phyloP scores from a whole-genome alignment of 2,329 filamentous ascomycete genomes.

The Curvularia lunata region DNA sequence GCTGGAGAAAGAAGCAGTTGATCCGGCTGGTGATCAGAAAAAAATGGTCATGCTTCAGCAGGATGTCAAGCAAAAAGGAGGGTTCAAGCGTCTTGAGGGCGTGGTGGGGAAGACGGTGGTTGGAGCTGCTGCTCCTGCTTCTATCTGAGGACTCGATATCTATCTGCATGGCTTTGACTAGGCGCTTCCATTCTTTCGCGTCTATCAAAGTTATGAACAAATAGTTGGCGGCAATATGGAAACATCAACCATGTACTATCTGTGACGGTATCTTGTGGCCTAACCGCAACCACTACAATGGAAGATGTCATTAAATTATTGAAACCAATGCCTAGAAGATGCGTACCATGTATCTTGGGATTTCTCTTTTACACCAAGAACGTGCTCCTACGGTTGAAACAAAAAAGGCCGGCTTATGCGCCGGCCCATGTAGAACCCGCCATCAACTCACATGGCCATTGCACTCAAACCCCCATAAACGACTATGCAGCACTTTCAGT shows the following conservation, averaged over 20 bases:
- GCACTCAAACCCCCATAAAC: neutral
- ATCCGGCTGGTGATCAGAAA: slow-evolving; percentile 77
- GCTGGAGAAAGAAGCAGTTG: slow-evolving; percentile 67
- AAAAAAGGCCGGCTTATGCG: neutral
- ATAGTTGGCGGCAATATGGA: too few species aligned
- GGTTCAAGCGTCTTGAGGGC: slow-evolving; percentile 62
- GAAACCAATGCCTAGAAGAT: neutral
- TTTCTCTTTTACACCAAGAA: neutral
- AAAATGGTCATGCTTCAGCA: slow-evolving; percentile 73
- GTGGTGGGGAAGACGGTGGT: slow-evolving; percentile 22
- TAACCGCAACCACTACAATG: too few species aligned
- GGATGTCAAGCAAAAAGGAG: slow-evolving; percentile 68
- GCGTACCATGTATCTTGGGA: neutral
- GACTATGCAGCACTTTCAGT: neutral
- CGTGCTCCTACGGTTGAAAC: neutral
- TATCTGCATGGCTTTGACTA: neutral
- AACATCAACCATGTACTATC: too few species aligned
- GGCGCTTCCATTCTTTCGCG: slow-evolving; percentile 10
- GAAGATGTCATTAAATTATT: neutral
- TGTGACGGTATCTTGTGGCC: too few species aligned
- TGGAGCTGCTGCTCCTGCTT: slow-evolving; percentile 23
- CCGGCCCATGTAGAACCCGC: too few species aligned
- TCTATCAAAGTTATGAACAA: neutral
- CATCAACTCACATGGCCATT: neutral
- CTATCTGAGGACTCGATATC: neutral